phyloP scores from a whole-genome alignment of 2,329 filamentous ascomycete species.

The Calonectria naviculata region DNA sequence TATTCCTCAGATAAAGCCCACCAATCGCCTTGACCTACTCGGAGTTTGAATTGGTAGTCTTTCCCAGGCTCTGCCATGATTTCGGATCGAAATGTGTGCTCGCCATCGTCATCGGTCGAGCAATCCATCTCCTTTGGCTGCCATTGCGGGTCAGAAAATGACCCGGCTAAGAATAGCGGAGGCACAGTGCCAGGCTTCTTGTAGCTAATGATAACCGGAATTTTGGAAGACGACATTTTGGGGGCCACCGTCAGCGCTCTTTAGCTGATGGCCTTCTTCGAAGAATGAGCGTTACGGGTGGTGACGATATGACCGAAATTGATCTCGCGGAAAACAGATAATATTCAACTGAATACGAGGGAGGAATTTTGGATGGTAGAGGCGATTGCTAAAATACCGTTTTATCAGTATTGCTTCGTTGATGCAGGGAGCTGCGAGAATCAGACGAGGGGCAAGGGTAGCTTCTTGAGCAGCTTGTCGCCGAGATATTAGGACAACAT shows the following conservation, averaged over 20 bases:
- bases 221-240: slow-evolving; percentile 38
- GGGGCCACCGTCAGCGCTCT: background rate
- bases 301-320: background rate
- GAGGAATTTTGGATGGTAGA: background rate
- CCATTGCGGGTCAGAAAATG: slow-evolving; percentile 77
- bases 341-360: background rate
- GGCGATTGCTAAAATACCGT: slow-evolving; percentile 12
- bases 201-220: slow-evolving; percentile 70
- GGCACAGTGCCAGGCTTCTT: slow-evolving; percentile 68
- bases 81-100: slow-evolving; percentile 67
- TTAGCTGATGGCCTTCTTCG: background rate
- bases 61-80: slow-evolving; percentile 66
- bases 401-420: slow-evolving; percentile 23
- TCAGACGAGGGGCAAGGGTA: slow-evolving; percentile 38
- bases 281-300: background rate
- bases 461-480: slow-evolving; percentile 21
- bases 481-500: slow-evolving; percentile 23
- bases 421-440: slow-evolving; percentile 21
- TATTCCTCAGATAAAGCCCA: slow-evolving; percentile 75
- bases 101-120: slow-evolving; percentile 60
- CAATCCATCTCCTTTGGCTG: slow-evolving; percentile 72
- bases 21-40: slow-evolving; percentile 74
- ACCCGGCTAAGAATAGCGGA: slow-evolving; percentile 77
- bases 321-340: background rate
- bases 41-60: slow-evolving; percentile 81